These are phyloP conservation scores for Metschnikowia colocasiae DNA, from an alignment of 805 yeast species.

Conservation along the genomic window DNA sequence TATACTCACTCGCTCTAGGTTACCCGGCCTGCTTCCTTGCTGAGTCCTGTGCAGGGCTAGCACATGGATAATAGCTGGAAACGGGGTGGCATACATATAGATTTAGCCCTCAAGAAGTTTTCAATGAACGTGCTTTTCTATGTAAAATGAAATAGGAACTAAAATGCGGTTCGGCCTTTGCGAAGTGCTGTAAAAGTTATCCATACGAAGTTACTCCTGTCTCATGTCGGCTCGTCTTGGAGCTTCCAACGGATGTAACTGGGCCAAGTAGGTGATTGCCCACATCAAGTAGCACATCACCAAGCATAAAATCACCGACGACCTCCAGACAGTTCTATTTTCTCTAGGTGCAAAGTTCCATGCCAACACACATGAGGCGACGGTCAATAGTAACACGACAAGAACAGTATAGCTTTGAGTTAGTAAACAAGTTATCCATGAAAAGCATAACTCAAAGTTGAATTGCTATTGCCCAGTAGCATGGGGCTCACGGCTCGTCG, in stretches of 20 bases:
- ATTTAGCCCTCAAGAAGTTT: too few species aligned
- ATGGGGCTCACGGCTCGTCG: not conserved
- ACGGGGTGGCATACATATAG: not conserved
- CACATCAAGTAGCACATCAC: conserved; percentile 83
- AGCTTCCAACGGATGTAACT: conserved; percentile 85
- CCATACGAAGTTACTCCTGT: conserved; percentile 52
- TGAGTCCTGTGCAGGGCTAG: not conserved
- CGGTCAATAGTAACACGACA: conserved; percentile 56
- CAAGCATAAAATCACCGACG: conserved; percentile 55
- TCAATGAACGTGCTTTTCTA: not conserved
- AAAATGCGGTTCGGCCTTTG: not conserved
- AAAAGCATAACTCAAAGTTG: too few species aligned
- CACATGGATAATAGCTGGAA: not conserved
- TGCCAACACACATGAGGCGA: conserved; percentile 56
- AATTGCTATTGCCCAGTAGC: not conserved
- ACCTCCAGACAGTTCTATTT: conserved; percentile 48
- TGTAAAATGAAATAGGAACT: conserved; percentile 1
- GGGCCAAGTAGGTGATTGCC: conserved; percentile 88
- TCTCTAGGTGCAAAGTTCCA: conserved; percentile 87
- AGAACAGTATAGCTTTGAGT: conserved; percentile 63
- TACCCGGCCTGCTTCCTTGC: conserved; percentile 8
- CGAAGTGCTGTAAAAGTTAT: not conserved
- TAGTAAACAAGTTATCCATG: not conserved
- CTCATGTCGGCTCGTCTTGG: conserved; percentile 89
- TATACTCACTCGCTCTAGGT: conserved; percentile 3